Evolutionary conservation across 305 asterid genomes (phyloP).

Genomic region (Solanum chacoense): DNA sequence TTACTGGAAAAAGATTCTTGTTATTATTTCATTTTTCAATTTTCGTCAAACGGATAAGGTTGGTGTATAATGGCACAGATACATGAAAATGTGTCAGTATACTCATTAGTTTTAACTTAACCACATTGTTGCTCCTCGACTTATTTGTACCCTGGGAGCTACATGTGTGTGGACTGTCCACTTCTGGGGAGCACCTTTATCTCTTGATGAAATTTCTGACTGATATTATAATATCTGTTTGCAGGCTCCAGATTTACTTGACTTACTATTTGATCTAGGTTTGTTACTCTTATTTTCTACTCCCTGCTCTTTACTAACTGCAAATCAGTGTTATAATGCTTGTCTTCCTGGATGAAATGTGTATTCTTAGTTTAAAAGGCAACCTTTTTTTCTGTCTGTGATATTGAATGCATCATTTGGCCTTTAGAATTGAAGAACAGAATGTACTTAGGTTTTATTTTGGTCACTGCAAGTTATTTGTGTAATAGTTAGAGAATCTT

Average conservation of each 20-base stretch:
- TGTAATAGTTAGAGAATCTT: not conserved
- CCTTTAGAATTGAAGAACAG: not conserved
- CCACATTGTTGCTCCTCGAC: not conserved
- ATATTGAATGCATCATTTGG: not conserved
- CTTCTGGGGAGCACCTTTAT: not conserved
- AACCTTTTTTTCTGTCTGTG: not conserved
- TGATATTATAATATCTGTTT: slow-evolving; percentile 18
- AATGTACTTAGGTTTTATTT: not conserved
- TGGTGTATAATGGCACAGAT: not conserved
- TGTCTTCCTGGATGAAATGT: not conserved
- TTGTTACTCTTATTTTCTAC: not conserved
- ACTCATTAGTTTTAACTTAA: not conserved
- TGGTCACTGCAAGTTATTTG: not conserved
- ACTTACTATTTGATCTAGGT: slow-evolving; percentile 67
- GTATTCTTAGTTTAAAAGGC: not conserved
- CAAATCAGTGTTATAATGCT: not conserved
- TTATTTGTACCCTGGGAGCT: not conserved
- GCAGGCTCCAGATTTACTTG: slow-evolving; percentile 92
- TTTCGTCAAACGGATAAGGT: not conserved
- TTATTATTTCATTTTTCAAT: not conserved
- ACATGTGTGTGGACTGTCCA: not conserved
- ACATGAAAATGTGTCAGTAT: not conserved
- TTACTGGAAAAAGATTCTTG: not conserved
- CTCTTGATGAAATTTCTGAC: slow-evolving; percentile 4
- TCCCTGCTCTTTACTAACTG: not conserved